These are phyloP conservation scores for Camellia granthamiana DNA, from an alignment of 148 eudicot genomes.

Conservation along the genomic window DNA sequence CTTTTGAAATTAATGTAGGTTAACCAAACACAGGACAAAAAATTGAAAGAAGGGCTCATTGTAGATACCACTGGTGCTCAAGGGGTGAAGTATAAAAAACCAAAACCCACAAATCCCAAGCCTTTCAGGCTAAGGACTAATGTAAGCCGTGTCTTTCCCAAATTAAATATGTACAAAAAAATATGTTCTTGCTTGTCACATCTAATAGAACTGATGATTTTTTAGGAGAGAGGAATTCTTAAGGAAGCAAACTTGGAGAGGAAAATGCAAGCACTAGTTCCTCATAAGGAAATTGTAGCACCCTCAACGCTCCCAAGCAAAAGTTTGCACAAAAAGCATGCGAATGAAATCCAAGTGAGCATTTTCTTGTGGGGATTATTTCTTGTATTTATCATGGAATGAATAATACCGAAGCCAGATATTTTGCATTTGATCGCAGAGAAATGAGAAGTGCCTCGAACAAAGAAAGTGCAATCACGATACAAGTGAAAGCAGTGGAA, in stretches of 20 bases:
- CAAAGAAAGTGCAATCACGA: too few species aligned
- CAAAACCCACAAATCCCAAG: conserved; percentile 76
- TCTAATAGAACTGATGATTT: conserved; percentile 13
- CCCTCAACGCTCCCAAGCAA: conserved; percentile 22
- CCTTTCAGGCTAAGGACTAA: conserved; percentile 95
- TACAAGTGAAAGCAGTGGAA: too few species aligned
- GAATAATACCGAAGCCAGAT: too few species aligned
- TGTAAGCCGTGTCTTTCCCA: conserved; percentile 35
- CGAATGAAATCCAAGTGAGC: conserved; percentile 30
- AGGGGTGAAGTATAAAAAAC: conserved; percentile 58
- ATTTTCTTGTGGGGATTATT: background rate
- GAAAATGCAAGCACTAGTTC: too few species aligned
- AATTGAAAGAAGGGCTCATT: conserved; percentile 38
- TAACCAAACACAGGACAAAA: conserved; percentile 30
- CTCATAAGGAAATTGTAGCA: conserved; percentile 20
- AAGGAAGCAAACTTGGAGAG: conserved; percentile 14
- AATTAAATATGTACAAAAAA: background rate
- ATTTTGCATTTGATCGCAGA: too few species aligned
- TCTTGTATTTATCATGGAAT: background rate
- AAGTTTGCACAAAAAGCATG: conserved; percentile 26
- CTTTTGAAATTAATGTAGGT: conserved; percentile 25
- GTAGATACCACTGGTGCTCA: conserved; percentile 29
- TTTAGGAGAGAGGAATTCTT: conserved; percentile 88
- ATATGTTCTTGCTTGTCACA: background rate
- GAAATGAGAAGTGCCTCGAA: too few species aligned